Evolutionary conservation across 148 eudicot genomes (phyloP).

Genomic region (Chenopodium quinoa): DNA sequence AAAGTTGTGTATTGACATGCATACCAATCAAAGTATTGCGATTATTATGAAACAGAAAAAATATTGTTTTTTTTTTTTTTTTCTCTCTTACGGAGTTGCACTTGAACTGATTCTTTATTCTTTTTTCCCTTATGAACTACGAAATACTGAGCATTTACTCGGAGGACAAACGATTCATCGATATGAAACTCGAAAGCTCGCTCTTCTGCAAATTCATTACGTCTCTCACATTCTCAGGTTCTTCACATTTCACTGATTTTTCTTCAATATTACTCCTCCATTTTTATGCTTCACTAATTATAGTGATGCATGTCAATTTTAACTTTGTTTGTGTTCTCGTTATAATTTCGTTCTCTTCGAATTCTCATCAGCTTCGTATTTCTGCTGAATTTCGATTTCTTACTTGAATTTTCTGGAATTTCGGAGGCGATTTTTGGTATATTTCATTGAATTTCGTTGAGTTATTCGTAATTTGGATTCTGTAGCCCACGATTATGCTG

Average conservation of each 20-base stretch:
- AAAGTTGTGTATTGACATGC: too few relatives aligned
- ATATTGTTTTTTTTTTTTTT: too few relatives aligned
- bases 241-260: background rate
- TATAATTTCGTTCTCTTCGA: too few relatives aligned
- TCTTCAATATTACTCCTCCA: background rate
- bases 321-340: background rate
- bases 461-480: background rate
- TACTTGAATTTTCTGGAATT: background rate
- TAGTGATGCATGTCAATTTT: background rate
- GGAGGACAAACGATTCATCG: background rate
- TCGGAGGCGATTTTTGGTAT: background rate
- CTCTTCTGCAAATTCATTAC: background rate
- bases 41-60: too few relatives aligned
- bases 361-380: background rate
- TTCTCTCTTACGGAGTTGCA: too few relatives aligned
- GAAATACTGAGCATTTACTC: too few relatives aligned
- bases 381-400: background rate
- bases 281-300: background rate
- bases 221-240: background rate
- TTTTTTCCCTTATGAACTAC: too few relatives aligned
- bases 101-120: too few relatives aligned
- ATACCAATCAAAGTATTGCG: too few relatives aligned
- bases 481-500: background rate
- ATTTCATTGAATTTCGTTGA: background rate
- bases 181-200: background rate